Evolutionary conservation across 2,329 filamentous ascomycete genomes (phyloP).

Genomic region (Podosphaera leucotricha): DNA sequence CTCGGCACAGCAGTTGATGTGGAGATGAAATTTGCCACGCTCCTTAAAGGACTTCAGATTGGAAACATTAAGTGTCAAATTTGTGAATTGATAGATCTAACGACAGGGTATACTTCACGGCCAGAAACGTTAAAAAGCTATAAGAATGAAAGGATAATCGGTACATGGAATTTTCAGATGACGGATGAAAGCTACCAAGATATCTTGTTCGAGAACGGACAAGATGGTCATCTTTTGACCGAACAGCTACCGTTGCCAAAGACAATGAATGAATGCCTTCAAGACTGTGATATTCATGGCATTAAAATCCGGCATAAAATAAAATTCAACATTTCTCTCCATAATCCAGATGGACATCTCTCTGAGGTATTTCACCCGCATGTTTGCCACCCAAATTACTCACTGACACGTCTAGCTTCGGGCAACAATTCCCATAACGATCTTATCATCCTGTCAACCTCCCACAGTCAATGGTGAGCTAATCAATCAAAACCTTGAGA

Average conservation of each 20-base stretch:
- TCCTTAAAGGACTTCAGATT: constrained; percentile 70
- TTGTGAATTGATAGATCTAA: constrained; percentile 53
- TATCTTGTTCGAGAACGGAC: constrained; percentile 41
- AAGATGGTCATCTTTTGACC: constrained; percentile 39
- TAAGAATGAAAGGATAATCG: constrained; percentile 40
- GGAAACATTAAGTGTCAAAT: constrained; percentile 64
- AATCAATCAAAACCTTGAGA: constrained; percentile 31
- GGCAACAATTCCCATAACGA: constrained; percentile 69
- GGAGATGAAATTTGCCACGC: constrained; percentile 66
- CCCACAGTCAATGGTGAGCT: constrained; percentile 74
- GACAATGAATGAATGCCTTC: constrained; percentile 59
- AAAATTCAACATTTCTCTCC: constrained; percentile 70
- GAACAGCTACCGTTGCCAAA: constrained; percentile 51
- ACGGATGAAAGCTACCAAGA: constrained; percentile 41
- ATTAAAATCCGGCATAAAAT: constrained; percentile 89
- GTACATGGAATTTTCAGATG: constrained; percentile 31
- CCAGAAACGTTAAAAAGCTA: constrained; percentile 27
- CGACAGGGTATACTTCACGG: constrained; percentile 23
- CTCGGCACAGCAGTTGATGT: constrained; percentile 73
- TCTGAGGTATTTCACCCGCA: constrained; percentile 41
- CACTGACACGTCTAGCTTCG: constrained; percentile 33
- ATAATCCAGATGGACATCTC: constrained; percentile 84
- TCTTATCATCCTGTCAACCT: constrained; percentile 83
- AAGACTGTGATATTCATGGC: constrained; percentile 69
- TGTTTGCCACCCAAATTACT: not conserved